Evolutionary conservation across 2,329 filamentous ascomycete species (phyloP), one percentile per base, ranked within the genome.

Genomic region (Clonostachys byssicola): DNA sequence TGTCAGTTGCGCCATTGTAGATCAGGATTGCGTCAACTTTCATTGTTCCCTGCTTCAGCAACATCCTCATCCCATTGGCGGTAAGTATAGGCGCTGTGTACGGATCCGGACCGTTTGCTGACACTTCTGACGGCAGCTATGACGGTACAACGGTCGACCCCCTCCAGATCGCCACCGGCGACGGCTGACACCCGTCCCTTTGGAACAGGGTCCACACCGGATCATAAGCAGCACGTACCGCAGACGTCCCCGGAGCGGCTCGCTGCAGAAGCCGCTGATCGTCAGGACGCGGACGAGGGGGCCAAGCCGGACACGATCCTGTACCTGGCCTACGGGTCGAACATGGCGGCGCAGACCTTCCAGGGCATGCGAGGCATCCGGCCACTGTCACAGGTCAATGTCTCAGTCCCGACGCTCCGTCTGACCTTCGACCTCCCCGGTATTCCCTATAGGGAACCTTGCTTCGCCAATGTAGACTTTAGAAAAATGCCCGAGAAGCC

Each of bases 251-350:
- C 34, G 34, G 41, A 43, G 41, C 46, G 46, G 14, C 42, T 47
- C 14, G 13, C 23, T 14, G 23, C 23, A 30, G 23, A 30, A 30
- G 23, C 23, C 23, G 23, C 23, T 30, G 23, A 30, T 30, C 23
- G 23, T 30, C 23, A 30, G 4, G 23, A 10, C 23, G 23, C 23
- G 23, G 23, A 30, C 4, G 23, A 10, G 23, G 23, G 23, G 9
- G 23, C 23, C 23, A 10, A 30, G 23, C 23, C 23, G 23, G 23
- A 30, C 23, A 87, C 86, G 2, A 75, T 91, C 23, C 77, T 92
- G 45, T 92, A 92, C 64, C 80, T 92, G 18, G 92, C 92, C 12
- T 97, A 96, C 63, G 94, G 92, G 55, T 96, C 91, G 45, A 97
- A 97, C 64, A 80, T 97, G 51, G 83, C 78, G 51, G 81, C 85